Conservation (phyloP, 2,329 filamentous ascomycete species). For the Lojkania enalia region DNA sequence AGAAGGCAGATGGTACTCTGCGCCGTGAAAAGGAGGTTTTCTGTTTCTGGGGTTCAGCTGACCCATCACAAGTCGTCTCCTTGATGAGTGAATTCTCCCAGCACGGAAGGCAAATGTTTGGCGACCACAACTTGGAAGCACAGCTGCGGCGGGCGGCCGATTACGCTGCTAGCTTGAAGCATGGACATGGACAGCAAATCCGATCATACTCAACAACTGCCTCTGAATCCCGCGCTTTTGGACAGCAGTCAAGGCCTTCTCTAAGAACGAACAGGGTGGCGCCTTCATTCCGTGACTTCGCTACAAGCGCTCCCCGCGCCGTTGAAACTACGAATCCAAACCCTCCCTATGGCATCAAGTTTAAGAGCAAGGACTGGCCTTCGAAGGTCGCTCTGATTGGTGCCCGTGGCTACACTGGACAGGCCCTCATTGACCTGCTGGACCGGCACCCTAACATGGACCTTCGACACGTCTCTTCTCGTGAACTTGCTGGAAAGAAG, state of each 20-base stretch:
- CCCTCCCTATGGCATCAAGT: slow-evolving; percentile 85
- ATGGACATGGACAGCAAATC: slow-evolving; percentile 62
- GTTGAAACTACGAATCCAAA: slow-evolving; percentile 75
- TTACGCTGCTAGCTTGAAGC: slow-evolving; percentile 64
- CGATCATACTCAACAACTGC: slow-evolving; percentile 63
- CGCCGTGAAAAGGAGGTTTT: slow-evolving; percentile 84
- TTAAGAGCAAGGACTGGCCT: slow-evolving; percentile 77
- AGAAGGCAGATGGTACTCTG: slow-evolving; percentile 92
- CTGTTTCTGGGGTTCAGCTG: slow-evolving; percentile 93
- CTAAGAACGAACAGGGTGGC: slow-evolving; percentile 38
- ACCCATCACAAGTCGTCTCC: slow-evolving; percentile 76
- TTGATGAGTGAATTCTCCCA: slow-evolving; percentile 84
- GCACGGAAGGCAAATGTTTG: slow-evolving; percentile 83
- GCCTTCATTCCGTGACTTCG: slow-evolving; percentile 54
- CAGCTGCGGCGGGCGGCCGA: slow-evolving; percentile 77
- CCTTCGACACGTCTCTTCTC: slow-evolving; percentile 86
- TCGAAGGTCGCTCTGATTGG: slow-evolving; percentile 86
- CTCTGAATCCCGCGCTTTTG: slow-evolving; percentile 52
- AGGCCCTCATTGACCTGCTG: slow-evolving; percentile 83
- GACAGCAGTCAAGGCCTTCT: slow-evolving; percentile 30
- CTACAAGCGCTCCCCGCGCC: slow-evolving; percentile 52
- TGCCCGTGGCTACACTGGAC: slow-evolving; percentile 90
- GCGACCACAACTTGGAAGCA: slow-evolving; percentile 86
- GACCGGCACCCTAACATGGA: slow-evolving; percentile 90
- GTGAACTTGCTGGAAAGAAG: slow-evolving; percentile 84